phyloP scores from a whole-genome alignment of 768 basidiomycete genomes.

The Chlorophyllum brunneum region DNA sequence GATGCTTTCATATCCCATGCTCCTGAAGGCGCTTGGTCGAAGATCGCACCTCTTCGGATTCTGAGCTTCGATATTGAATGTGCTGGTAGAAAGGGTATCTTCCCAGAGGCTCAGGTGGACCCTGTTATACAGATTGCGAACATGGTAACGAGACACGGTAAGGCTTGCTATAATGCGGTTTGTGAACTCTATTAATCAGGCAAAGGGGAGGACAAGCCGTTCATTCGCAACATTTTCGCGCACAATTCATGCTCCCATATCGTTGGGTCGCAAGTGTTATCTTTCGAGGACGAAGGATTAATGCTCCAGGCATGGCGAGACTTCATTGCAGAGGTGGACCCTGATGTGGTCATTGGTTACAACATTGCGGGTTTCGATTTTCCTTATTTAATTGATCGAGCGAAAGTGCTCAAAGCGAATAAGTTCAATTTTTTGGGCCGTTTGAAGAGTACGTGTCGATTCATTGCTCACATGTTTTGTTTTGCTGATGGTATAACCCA shows the following conservation, averaged over 20 bases:
- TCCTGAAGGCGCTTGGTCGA: slow-evolving; percentile 90
- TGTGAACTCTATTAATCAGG: slow-evolving; percentile 4
- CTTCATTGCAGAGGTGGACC: slow-evolving; percentile 87
- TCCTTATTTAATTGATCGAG: slow-evolving; percentile 92
- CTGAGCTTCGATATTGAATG: slow-evolving; percentile 99
- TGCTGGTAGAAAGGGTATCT: slow-evolving; percentile 95
- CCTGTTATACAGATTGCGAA: slow-evolving; percentile 99
- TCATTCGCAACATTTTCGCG: slow-evolving; percentile 95
- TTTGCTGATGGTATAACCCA: slow-evolving; percentile 26
- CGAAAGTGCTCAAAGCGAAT: slow-evolving; percentile 68
- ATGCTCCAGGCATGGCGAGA: slow-evolving; percentile 85
- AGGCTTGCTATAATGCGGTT: slow-evolving; percentile 5
- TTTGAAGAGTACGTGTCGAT: slow-evolving; percentile 52
- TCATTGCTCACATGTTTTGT: background rate
- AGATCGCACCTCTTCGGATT: slow-evolving; percentile 88
- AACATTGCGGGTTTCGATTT: slow-evolving; percentile 95
- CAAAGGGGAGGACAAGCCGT: slow-evolving; percentile 85
- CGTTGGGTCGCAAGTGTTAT: slow-evolving; percentile 94
- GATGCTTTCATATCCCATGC: slow-evolving; percentile 85
- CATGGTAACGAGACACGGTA: slow-evolving; percentile 98
- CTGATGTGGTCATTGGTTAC: slow-evolving; percentile 95
- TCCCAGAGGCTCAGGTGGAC: slow-evolving; percentile 86
- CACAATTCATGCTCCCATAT: slow-evolving; percentile 93
- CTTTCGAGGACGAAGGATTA: slow-evolving; percentile 68
- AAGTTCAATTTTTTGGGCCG: slow-evolving; percentile 77